These are phyloP conservation scores for Didymella lethalis DNA, from an alignment of 2,329 filamentous ascomycete species.

Conservation along the genomic window DNA sequence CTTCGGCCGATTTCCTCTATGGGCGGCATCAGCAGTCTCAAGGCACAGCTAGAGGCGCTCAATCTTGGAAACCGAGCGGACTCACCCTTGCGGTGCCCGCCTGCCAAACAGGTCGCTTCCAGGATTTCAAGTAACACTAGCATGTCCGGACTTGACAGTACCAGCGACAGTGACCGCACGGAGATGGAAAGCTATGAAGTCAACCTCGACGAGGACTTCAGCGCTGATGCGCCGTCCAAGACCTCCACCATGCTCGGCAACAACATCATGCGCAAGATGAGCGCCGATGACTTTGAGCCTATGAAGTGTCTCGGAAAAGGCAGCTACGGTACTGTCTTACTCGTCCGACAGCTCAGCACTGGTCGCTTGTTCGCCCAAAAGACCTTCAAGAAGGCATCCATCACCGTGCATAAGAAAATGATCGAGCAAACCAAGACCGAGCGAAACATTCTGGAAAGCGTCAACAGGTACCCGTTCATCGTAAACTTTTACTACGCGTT, in stretches of 20 bases:
- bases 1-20: conserved; percentile 59
- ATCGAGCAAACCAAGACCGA: conserved; percentile 98
- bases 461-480: conserved; percentile 96
- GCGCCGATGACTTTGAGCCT: conserved; percentile 86
- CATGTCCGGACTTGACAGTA: conserved; percentile 59
- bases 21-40: conserved; percentile 82
- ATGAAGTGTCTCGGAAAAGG: conserved; percentile 94
- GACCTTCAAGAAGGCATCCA: conserved; percentile 95
- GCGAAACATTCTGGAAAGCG: conserved; percentile 90
- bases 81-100: conserved; percentile 57
- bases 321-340: conserved; percentile 90
- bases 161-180: conserved; percentile 71
- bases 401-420: conserved; percentile 94
- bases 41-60: conserved; percentile 80
- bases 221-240: conserved; percentile 60
- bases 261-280: conserved; percentile 81
- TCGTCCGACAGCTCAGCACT: conserved; percentile 88
- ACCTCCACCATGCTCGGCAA: conserved; percentile 42
- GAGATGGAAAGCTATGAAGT: conserved; percentile 87
- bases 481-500: conserved; percentile 99
- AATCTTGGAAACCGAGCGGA: conserved; percentile 69
- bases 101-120: conserved; percentile 42
- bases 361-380: conserved; percentile 96
- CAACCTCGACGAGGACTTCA: conserved; percentile 84
- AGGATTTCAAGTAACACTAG: conserved; percentile 64